Base-by-base conservation (phyloP, 176 grass and related monocot species). In the Pontederia crassipes region DNA sequence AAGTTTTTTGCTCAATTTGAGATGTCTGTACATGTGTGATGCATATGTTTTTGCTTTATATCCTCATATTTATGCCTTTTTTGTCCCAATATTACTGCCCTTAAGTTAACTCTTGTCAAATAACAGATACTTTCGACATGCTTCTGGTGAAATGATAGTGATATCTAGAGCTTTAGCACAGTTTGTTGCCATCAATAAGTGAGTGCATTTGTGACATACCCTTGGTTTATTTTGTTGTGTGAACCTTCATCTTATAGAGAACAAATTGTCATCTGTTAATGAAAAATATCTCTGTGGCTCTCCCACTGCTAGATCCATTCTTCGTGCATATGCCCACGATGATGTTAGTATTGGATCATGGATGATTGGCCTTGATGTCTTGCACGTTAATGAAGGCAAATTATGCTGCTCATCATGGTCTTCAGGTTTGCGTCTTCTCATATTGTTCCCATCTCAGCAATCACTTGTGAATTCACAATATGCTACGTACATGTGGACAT, bases 171-270 rank as follows among this genome's bases (percentile, higher is more conserved):
- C 88, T 45, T 8, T 98, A 57, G 88, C 93, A 77, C 87, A 92
- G 53, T 98, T 98, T 82, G 86, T 98, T 83, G 91, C 93, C 64
- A 98, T 98, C 80, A 92, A 98, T 64, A 98, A 65, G 93, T 98
- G 32, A 40, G 32, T 40, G 32, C 6, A 40, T 40, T 7, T 40
- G 32, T 40, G 32, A 7, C 32, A 40, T 40, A 40, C 32, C 32
- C 6, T 40, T 7, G 6, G 32, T 40, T 40, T 40, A 40, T 40
- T 40, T 40, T 40, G 32, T 40, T 40, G 6, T 40, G 32, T 7
- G 6, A 40, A 2, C 32, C 32, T 40, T 40, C 32, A 40, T 40
- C 32, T 40, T 40, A 0, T 40, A 40, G 32, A 40, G 32, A 40
- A 40, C 6, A 40, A 40, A 7, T 40, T 40, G 4, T 40, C 32